phyloP scores from a whole-genome alignment of 2,329 filamentous ascomycete genomes.

The Nemania sp. region DNA sequence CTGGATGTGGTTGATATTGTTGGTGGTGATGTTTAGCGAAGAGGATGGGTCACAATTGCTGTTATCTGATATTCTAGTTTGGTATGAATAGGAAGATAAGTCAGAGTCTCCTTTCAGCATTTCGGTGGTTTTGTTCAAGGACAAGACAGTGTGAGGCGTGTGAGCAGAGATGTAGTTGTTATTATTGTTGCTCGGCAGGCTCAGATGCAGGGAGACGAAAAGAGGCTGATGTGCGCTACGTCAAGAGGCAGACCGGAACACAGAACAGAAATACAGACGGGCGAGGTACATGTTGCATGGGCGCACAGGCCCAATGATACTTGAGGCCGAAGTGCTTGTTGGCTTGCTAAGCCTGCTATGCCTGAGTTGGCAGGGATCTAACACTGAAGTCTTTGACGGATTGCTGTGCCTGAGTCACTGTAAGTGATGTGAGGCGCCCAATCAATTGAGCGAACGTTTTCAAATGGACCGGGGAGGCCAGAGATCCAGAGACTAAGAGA shows the following conservation, averaged over 20 bases:
- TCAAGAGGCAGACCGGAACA: slow-evolving; percentile 43
- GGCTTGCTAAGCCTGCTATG: slow-evolving; percentile 16
- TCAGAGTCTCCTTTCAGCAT: slow-evolving; percentile 43
- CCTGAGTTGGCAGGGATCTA: slow-evolving; percentile 38
- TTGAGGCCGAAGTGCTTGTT: slow-evolving; percentile 22
- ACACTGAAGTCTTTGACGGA: neutral
- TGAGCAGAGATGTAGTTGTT: slow-evolving; percentile 34
- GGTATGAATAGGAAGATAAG: slow-evolving; percentile 41
- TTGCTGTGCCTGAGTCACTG: slow-evolving; percentile 48
- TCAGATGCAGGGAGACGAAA: slow-evolving; percentile 44
- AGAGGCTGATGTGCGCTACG: slow-evolving; percentile 48
- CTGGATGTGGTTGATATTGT: slow-evolving; percentile 38
- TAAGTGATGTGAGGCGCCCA: slow-evolving; percentile 51
- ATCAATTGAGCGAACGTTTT: slow-evolving; percentile 48
- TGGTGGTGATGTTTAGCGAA: slow-evolving; percentile 32
- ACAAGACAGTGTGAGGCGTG: slow-evolving; percentile 48
- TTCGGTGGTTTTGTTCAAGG: slow-evolving; percentile 40
- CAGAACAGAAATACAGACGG: slow-evolving; percentile 39
- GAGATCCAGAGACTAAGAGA: neutral
- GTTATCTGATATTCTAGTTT: slow-evolving; percentile 37
- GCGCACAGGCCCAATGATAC: slow-evolving; percentile 32
- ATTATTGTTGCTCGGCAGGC: slow-evolving; percentile 40
- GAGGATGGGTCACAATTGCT: slow-evolving; percentile 35
- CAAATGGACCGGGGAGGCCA: slow-evolving; percentile 42
- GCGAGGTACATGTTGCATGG: slow-evolving; percentile 34